Evolutionary conservation across 768 basidiomycete species (phyloP).

Genomic region (Cyclocybe aegerita): DNA sequence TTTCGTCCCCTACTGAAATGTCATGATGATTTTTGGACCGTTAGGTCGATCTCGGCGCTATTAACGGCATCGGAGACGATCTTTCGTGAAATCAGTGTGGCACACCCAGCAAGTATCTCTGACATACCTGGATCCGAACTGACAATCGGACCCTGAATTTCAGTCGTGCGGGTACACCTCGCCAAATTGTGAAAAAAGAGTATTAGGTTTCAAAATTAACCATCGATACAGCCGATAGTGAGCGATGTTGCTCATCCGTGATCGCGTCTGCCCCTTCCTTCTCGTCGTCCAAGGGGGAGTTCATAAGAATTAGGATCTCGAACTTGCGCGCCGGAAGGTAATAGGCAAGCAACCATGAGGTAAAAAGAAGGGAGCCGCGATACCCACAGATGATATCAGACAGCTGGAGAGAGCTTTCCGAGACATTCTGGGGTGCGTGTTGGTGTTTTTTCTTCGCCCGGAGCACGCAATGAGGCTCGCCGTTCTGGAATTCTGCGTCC

Average conservation of each 20-base stretch:
- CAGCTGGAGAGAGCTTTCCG: not conserved
- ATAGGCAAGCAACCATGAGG: slow-evolving; percentile 27
- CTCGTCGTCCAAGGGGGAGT: not conserved
- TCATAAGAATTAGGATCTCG: not conserved
- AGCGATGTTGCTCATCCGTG: not conserved
- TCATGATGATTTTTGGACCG: no score
- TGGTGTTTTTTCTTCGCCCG: not conserved
- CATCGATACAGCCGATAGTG: not conserved
- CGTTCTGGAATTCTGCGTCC: slow-evolving; percentile 14
- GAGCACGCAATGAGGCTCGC: not conserved
- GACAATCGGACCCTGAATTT: no score
- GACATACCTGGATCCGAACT: no score
- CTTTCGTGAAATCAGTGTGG: no score
- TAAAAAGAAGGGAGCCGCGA: slow-evolving; percentile 20
- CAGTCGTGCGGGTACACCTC: not conserved
- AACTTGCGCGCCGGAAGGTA: not conserved
- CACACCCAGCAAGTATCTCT: no score
- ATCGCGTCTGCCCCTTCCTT: no score
- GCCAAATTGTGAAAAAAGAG: not conserved
- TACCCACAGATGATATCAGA: not conserved
- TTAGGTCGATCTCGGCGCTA: no score
- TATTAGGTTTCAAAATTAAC: slow-evolving; percentile 3
- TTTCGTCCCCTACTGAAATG: no score
- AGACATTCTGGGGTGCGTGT: slow-evolving; percentile 11
- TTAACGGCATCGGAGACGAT: no score